phyloP scores from a whole-genome alignment of 176 grass and related monocot genomes.

The Carex kokanica region DNA sequence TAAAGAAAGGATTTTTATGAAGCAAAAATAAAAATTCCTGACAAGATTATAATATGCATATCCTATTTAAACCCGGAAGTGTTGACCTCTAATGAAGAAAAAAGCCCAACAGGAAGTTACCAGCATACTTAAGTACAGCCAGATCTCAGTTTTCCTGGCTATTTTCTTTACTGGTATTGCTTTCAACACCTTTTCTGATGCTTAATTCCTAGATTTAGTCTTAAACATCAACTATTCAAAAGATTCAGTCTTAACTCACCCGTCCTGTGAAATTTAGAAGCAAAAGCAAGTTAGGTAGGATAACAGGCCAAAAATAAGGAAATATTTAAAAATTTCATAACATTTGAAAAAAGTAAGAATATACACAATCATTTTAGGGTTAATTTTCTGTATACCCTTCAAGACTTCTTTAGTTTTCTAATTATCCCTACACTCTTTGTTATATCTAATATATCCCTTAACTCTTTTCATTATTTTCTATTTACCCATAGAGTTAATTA shows the following conservation, averaged over 20 bases:
- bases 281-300: conserved; percentile 4
- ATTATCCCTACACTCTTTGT: too few species aligned
- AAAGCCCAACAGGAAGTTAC: background rate
- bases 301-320: background rate
- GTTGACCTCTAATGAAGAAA: too few species aligned
- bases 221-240: background rate
- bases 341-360: background rate
- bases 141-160: background rate
- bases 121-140: background rate
- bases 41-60: background rate
- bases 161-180: background rate
- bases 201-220: background rate
- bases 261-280: conserved; percentile 16
- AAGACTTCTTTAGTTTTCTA: too few species aligned
- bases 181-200: background rate
- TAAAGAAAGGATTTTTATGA: too few species aligned
- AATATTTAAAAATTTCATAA: background rate
- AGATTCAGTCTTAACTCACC: background rate
- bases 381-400: too few species aligned
- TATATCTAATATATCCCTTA: too few species aligned
- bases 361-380: background rate
- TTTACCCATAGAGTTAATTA: too few species aligned
- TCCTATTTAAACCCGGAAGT: background rate
- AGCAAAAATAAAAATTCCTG: too few species aligned
- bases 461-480: too few species aligned